These are phyloP conservation scores for Stygiomarasmius scandens DNA, from an alignment of 1,284 basidiomycete species.

Conservation along the genomic window DNA sequence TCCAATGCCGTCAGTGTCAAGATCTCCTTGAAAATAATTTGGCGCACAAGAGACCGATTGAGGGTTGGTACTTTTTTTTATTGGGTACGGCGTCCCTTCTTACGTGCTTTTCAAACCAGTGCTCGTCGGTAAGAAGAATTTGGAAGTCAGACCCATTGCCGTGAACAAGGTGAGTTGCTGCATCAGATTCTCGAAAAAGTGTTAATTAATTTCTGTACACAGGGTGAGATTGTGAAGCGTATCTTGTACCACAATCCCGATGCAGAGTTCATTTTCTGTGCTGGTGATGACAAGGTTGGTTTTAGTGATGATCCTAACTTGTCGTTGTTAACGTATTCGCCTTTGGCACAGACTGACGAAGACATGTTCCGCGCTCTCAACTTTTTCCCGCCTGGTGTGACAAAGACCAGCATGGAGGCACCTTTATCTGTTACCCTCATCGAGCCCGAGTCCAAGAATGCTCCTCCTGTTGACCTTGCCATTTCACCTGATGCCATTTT, in stretches of 20 bases:
- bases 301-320: neutral
- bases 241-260: slow-evolving; percentile 92
- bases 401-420: slow-evolving; percentile 51
- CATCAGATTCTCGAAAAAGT: too few species aligned
- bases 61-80: slow-evolving; percentile 69
- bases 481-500: slow-evolving; percentile 77
- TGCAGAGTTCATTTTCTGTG: slow-evolving; percentile 95
- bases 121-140: slow-evolving; percentile 96
- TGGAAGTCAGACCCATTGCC: slow-evolving; percentile 93
- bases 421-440: slow-evolving; percentile 75
- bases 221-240: slow-evolving; percentile 95
- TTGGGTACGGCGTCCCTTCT: too few species aligned
- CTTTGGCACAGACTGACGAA: slow-evolving; percentile 75
- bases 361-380: slow-evolving; percentile 94
- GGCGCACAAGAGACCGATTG: slow-evolving; percentile 86
- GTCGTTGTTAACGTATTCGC: slow-evolving; percentile 1
- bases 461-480: slow-evolving; percentile 59
- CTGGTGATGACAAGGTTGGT: slow-evolving; percentile 93
- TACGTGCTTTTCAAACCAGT: slow-evolving; percentile 44
- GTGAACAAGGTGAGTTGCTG: slow-evolving; percentile 77
- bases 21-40: slow-evolving; percentile 94
- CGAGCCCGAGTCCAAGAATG: slow-evolving; percentile 30
- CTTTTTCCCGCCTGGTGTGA: slow-evolving; percentile 54
- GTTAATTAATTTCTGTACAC: neutral
- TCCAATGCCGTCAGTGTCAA: slow-evolving; percentile 96